Conservation (phyloP, 164 flowering plant genomes). For the Chloranthus sessilifolius region DNA sequence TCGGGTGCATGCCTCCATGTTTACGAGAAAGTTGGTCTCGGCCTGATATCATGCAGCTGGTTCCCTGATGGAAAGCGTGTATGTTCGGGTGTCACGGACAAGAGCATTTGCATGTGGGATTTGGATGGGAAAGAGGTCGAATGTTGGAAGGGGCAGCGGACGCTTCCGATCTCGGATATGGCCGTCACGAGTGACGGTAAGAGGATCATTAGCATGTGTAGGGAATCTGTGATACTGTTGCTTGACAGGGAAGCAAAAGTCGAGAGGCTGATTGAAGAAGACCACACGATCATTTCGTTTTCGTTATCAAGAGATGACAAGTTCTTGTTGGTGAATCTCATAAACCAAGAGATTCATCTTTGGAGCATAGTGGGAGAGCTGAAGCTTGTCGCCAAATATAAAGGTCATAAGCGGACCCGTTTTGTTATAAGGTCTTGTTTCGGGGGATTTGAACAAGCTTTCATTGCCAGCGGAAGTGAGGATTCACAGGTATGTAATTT, state of each 20-base stretch:
- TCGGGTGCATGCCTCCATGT: constrained; percentile 61
- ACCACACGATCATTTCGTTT: constrained; percentile 52
- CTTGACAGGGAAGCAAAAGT: constrained; percentile 41
- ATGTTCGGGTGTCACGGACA: constrained; percentile 54
- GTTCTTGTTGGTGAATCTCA: constrained; percentile 54
- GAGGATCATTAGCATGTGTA: constrained; percentile 48
- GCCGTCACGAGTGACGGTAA: constrained; percentile 65
- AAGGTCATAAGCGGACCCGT: constrained; percentile 62
- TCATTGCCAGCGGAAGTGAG: constrained; percentile 82
- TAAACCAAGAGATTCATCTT: constrained; percentile 65
- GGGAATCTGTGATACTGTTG: constrained; percentile 37
- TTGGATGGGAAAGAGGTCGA: constrained; percentile 66
- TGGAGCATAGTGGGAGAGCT: constrained; percentile 57
- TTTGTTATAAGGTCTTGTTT: constrained; percentile 67
- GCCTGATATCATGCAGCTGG: constrained; percentile 77
- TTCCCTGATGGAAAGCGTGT: constrained; percentile 54
- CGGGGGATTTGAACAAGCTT: constrained; percentile 63
- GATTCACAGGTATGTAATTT: constrained; percentile 60
- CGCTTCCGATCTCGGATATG: constrained; percentile 55
- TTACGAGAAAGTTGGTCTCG: constrained; percentile 53
- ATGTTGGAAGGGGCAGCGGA: constrained; percentile 60
- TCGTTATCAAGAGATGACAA: constrained; percentile 46
- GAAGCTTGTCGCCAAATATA: constrained; percentile 40
- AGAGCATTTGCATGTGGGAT: constrained; percentile 78
- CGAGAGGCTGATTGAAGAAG: constrained; percentile 48